Base-by-base conservation (phyloP, 2,329 filamentous ascomycete species). In the Fusarium sp. region DNA sequence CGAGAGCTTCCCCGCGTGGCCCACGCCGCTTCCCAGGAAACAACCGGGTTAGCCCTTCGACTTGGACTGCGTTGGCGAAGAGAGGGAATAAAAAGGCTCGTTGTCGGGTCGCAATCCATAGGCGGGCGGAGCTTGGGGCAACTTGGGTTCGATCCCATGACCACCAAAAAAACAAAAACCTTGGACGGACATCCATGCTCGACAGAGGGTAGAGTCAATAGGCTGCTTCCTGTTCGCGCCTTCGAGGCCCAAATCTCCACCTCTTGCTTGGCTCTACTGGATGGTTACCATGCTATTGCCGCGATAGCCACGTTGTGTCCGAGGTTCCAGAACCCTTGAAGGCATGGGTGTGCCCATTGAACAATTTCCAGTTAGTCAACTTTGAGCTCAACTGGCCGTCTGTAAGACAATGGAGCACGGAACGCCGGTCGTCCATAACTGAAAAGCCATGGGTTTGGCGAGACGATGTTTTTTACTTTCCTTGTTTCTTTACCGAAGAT, bases 71-170 rank as follows among this genome's bases (percentile, higher is more conserved):
- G 33, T 25, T 35, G 36, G 56, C 50, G 63, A 74, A 71, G 50
- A 42, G 57, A 33, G 60, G 40, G n/a, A 68, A 67, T 54, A 60
- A 68, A 50, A 50, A 35, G 36, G 58, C 60, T 66, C 64, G 65
- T 68, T 73, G 75, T 65, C 52, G 56, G 61, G 59, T 70, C 50
- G 64, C 38, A 71, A 63, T 63, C 38, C 56, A 65, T 70, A 58
- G 38, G 59, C 38, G 63, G 64, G 75, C 65, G 66, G 70, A 76
- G 74, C 74, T 77, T 73, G 68, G 74, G 67, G 70, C 73, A 77
- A 58, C 52, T 59, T 65, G 63, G 64, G 61, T 63, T 66, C 70
- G 68, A 67, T 74, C 75, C 73, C 73, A 77, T 77, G 75, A 77
- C 73, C 71, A 57, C 42, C 47, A 69, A 77, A 76, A 77, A 73